Evolutionary conservation across 2,329 filamentous ascomycete genomes (phyloP).

Genomic region (Paecilomyces niveus): DNA sequence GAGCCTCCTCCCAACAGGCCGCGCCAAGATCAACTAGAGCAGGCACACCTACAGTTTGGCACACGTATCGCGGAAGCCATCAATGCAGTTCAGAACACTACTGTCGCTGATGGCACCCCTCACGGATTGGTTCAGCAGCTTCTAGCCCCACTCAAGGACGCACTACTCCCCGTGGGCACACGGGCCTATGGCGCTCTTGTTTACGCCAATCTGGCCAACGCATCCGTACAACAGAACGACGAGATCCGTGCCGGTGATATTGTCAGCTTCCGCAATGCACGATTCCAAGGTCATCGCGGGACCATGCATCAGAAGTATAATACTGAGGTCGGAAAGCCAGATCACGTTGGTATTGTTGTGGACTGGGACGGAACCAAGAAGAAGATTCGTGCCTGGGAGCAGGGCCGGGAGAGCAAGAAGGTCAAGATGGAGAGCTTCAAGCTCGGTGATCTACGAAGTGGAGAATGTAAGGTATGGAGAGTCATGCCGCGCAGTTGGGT

Average conservation of each 20-base stretch:
- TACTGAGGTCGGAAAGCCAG: constrained; percentile 75
- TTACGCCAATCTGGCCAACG: constrained; percentile 92
- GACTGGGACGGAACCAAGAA: constrained; percentile 99
- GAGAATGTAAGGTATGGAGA: constrained; percentile 95
- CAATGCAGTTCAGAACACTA: constrained; percentile 64
- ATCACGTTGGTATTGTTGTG: constrained; percentile 83
- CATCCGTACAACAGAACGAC: constrained; percentile 80
- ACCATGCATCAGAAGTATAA: constrained; percentile 93
- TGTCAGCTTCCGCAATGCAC: constrained; percentile 83
- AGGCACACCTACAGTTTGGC: constrained; percentile 74
- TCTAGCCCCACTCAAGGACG: constrained; percentile 64
- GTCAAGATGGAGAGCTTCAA: constrained; percentile 91
- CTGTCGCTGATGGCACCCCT: constrained; percentile 79
- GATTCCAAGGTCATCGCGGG: constrained; percentile 91
- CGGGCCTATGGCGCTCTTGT: constrained; percentile 86
- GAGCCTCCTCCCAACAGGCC: constrained; percentile 72
- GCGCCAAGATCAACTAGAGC: constrained; percentile 88
- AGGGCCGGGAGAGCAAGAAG: constrained; percentile 88
- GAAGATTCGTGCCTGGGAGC: constrained; percentile 93
- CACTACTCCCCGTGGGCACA: constrained; percentile 75
- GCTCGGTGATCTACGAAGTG: constrained; percentile 82
- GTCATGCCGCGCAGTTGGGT: constrained; percentile 90
- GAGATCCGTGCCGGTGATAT: constrained; percentile 93
- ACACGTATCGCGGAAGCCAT: constrained; percentile 67
- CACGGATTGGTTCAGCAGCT: constrained; percentile 72